Evolutionary conservation across 1,284 basidiomycete genomes (phyloP).

Genomic region (Ganoderma multipileum): DNA sequence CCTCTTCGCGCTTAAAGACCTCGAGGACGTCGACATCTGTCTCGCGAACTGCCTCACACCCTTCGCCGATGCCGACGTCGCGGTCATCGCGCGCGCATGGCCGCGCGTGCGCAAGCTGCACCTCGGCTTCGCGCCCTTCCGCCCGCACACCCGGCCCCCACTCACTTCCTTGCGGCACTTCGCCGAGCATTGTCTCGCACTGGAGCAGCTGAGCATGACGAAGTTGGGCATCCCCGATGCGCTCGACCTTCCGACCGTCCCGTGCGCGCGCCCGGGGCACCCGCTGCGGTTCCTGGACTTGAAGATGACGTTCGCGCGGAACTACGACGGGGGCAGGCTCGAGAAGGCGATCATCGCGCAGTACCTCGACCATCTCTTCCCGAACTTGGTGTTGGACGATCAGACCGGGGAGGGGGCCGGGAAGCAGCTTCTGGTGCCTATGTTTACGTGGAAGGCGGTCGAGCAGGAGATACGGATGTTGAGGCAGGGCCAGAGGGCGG

Average conservation of each 20-base stretch:
- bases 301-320: conserved; percentile 14
- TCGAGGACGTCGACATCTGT: conserved; percentile 19
- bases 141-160: conserved; percentile 10
- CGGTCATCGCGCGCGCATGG: conserved; percentile 25
- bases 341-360: conserved; percentile 15
- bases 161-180: conserved; percentile 22
- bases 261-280: conserved; percentile 9
- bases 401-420: neutral
- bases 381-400: conserved; percentile 16
- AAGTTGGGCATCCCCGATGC: conserved; percentile 14
- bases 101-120: conserved; percentile 6
- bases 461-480: conserved; percentile 14
- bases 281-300: conserved; percentile 17
- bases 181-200: conserved; percentile 19
- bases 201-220: conserved; percentile 18
- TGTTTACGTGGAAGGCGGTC: conserved; percentile 7
- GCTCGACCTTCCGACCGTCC: conserved; percentile 8
- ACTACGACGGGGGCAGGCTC: neutral
- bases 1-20: conserved; percentile 12
- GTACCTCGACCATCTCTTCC: conserved; percentile 24
- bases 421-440: neutral
- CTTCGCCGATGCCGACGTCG: conserved; percentile 18
- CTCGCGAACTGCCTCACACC: neutral
- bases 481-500: neutral
- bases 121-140: conserved; percentile 17